phyloP scores from a whole-genome alignment of 768 basidiomycete species.

The Dictyophora rubrovolvata region DNA sequence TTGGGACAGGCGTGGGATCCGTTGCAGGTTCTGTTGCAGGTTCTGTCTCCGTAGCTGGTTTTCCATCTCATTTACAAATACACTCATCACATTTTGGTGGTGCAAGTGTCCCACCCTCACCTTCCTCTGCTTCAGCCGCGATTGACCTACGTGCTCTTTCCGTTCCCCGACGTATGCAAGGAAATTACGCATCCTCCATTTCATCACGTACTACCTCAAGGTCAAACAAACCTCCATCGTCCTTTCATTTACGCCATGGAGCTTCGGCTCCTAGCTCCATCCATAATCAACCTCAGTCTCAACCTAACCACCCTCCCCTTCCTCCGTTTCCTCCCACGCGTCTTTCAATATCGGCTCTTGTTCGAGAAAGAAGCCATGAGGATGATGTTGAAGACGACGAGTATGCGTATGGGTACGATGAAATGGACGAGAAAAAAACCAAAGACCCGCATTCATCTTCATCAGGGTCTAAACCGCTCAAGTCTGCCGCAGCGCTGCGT shows the following conservation, averaged over 20 bases:
- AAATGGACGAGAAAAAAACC: neutral
- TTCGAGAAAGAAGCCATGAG: constrained; percentile 14
- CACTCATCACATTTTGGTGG: neutral
- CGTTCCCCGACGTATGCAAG: neutral
- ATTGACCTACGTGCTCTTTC: neutral
- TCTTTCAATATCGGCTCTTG: neutral
- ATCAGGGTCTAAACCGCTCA: constrained; percentile 32
- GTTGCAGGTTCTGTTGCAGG: constrained; percentile 3
- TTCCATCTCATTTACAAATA: neutral
- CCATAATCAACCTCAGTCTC: constrained; percentile 16
- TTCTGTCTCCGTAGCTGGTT: neutral
- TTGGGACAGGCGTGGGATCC: neutral
- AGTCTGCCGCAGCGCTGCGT: constrained; percentile 53
- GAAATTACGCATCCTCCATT: constrained; percentile 5
- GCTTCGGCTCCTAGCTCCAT: constrained; percentile 11
- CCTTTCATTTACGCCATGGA: constrained; percentile 7
- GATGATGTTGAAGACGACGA: constrained; percentile 27
- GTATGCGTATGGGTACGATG: constrained; percentile 1
- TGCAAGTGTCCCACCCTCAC: neutral
- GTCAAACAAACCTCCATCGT: constrained; percentile 6
- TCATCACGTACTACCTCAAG: constrained; percentile 7
- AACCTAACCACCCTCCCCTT: too few species aligned
- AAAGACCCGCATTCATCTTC: constrained; percentile 21
- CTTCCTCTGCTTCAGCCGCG: neutral
- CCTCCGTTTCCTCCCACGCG: constrained; percentile 17